Conservation (phyloP, 768 basidiomycete genomes). For the Termitomyces sp. region DNA sequence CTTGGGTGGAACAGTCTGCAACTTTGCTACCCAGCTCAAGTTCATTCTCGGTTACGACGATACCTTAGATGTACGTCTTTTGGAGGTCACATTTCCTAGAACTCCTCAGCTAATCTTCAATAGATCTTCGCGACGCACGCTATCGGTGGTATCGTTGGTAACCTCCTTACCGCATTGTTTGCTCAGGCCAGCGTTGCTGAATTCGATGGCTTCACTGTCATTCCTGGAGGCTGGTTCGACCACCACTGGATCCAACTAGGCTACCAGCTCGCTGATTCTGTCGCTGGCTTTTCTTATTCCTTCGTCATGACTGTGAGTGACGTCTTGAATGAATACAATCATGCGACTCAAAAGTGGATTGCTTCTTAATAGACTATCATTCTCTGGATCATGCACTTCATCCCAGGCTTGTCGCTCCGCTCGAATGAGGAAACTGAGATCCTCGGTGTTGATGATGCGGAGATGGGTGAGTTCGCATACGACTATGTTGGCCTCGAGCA, state of each 20-base stretch:
- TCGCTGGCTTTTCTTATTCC: constrained; percentile 62
- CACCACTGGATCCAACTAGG: constrained; percentile 80
- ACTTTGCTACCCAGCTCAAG: constrained; percentile 96
- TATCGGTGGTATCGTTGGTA: constrained; percentile 77
- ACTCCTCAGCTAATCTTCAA: background rate
- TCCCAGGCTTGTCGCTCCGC: constrained; percentile 77
- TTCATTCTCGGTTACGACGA: constrained; percentile 76
- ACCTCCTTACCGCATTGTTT: constrained; percentile 84
- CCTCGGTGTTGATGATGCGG: constrained; percentile 84
- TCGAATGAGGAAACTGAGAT: constrained; percentile 62
- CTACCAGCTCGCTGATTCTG: constrained; percentile 78
- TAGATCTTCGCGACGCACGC: constrained; percentile 89
- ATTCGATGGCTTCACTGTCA: constrained; percentile 68
- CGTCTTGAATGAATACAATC: background rate
- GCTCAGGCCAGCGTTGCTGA: constrained; percentile 77
- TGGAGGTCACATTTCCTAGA: background rate
- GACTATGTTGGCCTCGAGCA: constrained; percentile 80
- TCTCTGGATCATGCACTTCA: constrained; percentile 84
- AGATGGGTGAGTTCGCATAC: constrained; percentile 89
- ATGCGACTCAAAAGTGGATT: background rate
- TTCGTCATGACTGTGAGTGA: constrained; percentile 70
- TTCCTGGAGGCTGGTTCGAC: constrained; percentile 86
- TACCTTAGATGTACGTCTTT: constrained; percentile 62
- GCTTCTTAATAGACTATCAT: constrained; percentile 57
- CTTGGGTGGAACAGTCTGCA: constrained; percentile 79